Conservation (phyloP, 169 alveolate genomes). For the Cryptosporidium ryanae region DNA sequence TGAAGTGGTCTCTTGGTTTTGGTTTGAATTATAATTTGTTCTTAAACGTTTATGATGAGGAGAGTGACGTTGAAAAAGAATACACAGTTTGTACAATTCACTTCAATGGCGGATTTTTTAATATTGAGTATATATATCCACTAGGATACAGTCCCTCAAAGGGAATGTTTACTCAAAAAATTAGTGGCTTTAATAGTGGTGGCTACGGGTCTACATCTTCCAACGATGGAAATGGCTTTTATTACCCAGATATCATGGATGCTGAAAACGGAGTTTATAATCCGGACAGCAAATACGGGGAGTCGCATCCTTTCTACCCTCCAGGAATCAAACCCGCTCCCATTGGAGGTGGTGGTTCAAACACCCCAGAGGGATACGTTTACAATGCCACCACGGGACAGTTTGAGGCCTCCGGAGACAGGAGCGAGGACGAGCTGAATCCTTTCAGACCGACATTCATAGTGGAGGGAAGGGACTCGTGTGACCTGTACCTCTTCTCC, state of each 20-base stretch:
- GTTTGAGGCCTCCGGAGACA: background rate
- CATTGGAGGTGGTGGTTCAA: background rate
- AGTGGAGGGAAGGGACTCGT: conserved; percentile 11
- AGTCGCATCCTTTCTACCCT: conserved; percentile 4
- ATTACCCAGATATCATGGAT: conserved; percentile 9
- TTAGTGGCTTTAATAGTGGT: conserved; percentile 3
- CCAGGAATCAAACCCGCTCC: conserved; percentile 67
- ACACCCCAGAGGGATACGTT: conserved; percentile 26
- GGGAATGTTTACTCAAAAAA: conserved; percentile 15
- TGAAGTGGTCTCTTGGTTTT: conserved; percentile 45
- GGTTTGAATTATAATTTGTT: background rate
- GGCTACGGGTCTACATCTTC: conserved; percentile 28
- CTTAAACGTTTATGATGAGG: conserved; percentile 1
- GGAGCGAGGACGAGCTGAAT: background rate
- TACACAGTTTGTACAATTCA: conserved; percentile 34
- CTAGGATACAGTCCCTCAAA: conserved; percentile 47
- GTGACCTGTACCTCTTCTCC: conserved; percentile 23
- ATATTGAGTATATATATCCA: conserved; percentile 26
- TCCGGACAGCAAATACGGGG: conserved; percentile 36
- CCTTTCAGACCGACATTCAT: conserved; percentile 34
- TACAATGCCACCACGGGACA: conserved; percentile 47
- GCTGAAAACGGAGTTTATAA: background rate
- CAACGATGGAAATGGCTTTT: conserved; percentile 13
- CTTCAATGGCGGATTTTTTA: background rate
- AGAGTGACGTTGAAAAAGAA: background rate